These are phyloP conservation scores for Dactylellina parvicollis DNA, from an alignment of 2,329 filamentous ascomycete species.

Conservation along the genomic window DNA sequence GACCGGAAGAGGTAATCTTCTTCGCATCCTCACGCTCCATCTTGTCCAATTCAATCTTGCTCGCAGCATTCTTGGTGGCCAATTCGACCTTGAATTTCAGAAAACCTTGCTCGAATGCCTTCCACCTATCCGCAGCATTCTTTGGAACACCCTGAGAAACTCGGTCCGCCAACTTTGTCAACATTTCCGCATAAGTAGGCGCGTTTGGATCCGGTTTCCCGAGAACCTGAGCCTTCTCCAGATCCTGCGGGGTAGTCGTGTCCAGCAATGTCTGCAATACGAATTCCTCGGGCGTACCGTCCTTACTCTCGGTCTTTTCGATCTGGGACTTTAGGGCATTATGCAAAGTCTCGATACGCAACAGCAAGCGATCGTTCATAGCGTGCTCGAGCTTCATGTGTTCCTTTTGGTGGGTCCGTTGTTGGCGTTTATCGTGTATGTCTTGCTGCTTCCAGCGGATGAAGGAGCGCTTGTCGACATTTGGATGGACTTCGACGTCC, in stretches of 20 bases:
- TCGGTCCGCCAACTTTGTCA: slow-evolving; percentile 93
- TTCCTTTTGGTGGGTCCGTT: slow-evolving; percentile 87
- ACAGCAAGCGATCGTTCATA: slow-evolving; percentile 89
- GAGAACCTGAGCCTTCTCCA: slow-evolving; percentile 31
- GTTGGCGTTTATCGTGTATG: slow-evolving; percentile 88
- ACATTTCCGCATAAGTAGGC: slow-evolving; percentile 94
- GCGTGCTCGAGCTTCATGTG: slow-evolving; percentile 91
- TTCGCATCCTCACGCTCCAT: slow-evolving; percentile 83
- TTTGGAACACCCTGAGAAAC: slow-evolving; percentile 87
- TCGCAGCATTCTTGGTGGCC: slow-evolving; percentile 77
- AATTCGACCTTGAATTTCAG: slow-evolving; percentile 81
- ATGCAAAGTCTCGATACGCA: slow-evolving; percentile 82
- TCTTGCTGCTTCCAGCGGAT: slow-evolving; percentile 98
- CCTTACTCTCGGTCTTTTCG: slow-evolving; percentile 68
- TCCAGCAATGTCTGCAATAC: slow-evolving; percentile 92
- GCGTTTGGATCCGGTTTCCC: slow-evolving; percentile 63
- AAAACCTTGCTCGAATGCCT: slow-evolving; percentile 81
- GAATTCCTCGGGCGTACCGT: slow-evolving; percentile 76
- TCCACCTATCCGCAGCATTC: slow-evolving; percentile 74
- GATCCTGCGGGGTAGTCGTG: slow-evolving; percentile 52
- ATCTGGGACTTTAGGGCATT: slow-evolving; percentile 78
- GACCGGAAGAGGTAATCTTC: slow-evolving; percentile 93
- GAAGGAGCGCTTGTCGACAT: slow-evolving; percentile 98
- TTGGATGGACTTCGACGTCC: slow-evolving; percentile 97
- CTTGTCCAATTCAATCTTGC: slow-evolving; percentile 77